Evolutionary conservation across 805 yeast genomes (phyloP).

Genomic region (Cyberlindnera mississippiensis): DNA sequence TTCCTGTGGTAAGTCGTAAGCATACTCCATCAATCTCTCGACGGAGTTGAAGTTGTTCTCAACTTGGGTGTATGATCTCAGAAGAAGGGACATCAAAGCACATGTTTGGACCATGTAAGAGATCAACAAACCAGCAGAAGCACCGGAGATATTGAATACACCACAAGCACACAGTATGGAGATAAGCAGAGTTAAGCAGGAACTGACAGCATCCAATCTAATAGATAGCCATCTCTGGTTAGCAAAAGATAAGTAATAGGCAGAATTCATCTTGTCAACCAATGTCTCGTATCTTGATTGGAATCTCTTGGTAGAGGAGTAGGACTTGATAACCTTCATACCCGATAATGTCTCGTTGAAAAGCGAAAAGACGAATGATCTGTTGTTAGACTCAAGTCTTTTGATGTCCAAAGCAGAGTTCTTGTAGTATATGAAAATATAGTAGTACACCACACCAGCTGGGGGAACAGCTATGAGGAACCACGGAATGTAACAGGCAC

Average conservation of each 20-base stretch:
- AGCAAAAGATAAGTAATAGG: conserved; percentile 57
- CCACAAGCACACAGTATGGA: conserved; percentile 57
- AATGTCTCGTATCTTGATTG: conserved; percentile 39
- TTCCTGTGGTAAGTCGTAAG: conserved; percentile 61
- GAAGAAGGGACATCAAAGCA: conserved; percentile 52
- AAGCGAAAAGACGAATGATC: conserved; percentile 68
- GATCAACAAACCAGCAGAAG: conserved; percentile 66
- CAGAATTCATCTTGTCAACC: conserved; percentile 62
- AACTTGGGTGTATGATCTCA: conserved; percentile 63
- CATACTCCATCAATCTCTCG: conserved; percentile 65
- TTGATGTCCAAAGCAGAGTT: conserved; percentile 74
- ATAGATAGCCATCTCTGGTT: conserved; percentile 73
- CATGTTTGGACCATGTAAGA: conserved; percentile 57
- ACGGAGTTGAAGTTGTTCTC: conserved; percentile 60
- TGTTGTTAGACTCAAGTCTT: conserved; percentile 65
- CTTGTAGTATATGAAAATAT: conserved; percentile 53
- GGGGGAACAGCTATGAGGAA: conserved; percentile 64
- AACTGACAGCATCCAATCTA: conserved; percentile 53
- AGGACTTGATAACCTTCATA: conserved; percentile 62
- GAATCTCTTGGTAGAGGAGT: conserved; percentile 44
- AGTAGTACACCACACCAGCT: conserved; percentile 39
- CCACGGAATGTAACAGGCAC: conserved; percentile 73
- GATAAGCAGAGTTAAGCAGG: conserved; percentile 49
- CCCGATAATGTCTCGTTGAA: conserved; percentile 50
- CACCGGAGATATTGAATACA: conserved; percentile 54